Evolutionary conservation across 495 filamentous ascomycete genomes (phyloP), one percentile per base, ranked within the genome.

Genomic region (Penicillium bovifimosum): DNA sequence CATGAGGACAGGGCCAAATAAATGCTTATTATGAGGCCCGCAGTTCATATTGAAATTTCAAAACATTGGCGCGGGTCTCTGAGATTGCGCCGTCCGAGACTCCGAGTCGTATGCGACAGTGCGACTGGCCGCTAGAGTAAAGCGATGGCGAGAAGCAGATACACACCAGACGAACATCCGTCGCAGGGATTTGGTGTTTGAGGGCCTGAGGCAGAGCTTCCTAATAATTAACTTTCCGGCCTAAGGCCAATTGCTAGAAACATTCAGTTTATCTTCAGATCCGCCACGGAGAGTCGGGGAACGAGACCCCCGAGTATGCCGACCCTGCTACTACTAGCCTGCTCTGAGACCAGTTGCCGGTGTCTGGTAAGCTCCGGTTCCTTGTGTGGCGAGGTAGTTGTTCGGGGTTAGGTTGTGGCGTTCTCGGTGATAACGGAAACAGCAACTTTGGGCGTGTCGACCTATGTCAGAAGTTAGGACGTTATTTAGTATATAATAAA

Each of bases 11-110:
- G 59, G 8, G 35, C 33, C 24, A 64, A 24, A 9, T 62, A 52
- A 6, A 64, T 45, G 6, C 32, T 49, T 52, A 64, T 44, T 31
- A 59, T 64, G 50, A 64, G 59, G 11, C 52, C 55, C 14, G 61
- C 52, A 20, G 59, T 55, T 53, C 55, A 29, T 56, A 52, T 36
- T 59, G 40, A 6, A 53, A 50, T 32, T 53, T 52, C 9, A 35
- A 8, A 3, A 53, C 32, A 39, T 62, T 50, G 0, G 52, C 61
- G 31, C 61, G 62, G n/a, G 34, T 50, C 2, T 55, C 55, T 18
- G 50, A 29, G 13, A 59, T 42, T 0, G 41, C 50, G 6, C 33
- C 17, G 9, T 64, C 42, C 61, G 59, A 64, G 33, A n/a, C n/a
- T n/a, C n/a, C n/a, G n/a, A n/a, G n/a, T n/a, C n/a, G n/a, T n/a